These are phyloP conservation scores for Aspergillus piperis DNA, from an alignment of 2,329 filamentous ascomycete genomes.

Conservation along the genomic window DNA sequence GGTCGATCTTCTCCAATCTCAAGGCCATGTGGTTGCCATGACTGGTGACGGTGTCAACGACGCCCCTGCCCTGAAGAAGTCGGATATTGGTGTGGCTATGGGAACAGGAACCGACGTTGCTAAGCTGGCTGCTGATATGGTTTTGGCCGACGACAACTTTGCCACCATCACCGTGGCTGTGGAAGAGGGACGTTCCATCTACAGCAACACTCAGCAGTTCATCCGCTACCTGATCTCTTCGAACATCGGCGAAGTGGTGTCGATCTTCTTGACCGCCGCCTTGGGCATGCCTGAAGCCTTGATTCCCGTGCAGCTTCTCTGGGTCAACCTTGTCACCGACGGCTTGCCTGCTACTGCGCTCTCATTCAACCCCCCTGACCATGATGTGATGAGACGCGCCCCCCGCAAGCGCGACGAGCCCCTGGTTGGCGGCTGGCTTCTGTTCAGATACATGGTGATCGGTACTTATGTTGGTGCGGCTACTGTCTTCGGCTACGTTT, in stretches of 20 bases:
- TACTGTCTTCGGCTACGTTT: constrained; percentile 96
- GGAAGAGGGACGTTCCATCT: constrained; percentile 96
- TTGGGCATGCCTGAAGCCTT: constrained; percentile 96
- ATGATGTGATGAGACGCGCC: constrained; percentile 93
- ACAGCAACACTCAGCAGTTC: constrained; percentile 99
- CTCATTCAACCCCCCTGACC: constrained; percentile 97
- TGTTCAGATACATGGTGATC: constrained; percentile 96
- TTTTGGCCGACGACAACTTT: constrained; percentile 97
- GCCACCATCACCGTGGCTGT: constrained; percentile 95
- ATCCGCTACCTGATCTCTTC: constrained; percentile 99
- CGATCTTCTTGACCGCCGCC: constrained; percentile 95
- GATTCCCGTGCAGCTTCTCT: constrained; percentile 94
- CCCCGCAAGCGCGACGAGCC: constrained; percentile 91
- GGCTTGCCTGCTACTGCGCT: constrained; percentile 93
- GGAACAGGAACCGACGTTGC: constrained; percentile 96
- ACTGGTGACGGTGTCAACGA: constrained; percentile 99
- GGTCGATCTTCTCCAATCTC: constrained; percentile 90
- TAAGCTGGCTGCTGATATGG: constrained; percentile 97
- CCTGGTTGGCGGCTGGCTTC: constrained; percentile 92
- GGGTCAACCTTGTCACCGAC: constrained; percentile 98
- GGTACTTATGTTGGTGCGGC: constrained; percentile 92
- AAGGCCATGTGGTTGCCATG: constrained; percentile 96
- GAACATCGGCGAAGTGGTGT: constrained; percentile 98
- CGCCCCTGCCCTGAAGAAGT: constrained; percentile 95
- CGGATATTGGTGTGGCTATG: constrained; percentile 98